Evolutionary conservation across 495 filamentous ascomycete genomes (phyloP).

Genomic region (Talaromyces proteolyticus): DNA sequence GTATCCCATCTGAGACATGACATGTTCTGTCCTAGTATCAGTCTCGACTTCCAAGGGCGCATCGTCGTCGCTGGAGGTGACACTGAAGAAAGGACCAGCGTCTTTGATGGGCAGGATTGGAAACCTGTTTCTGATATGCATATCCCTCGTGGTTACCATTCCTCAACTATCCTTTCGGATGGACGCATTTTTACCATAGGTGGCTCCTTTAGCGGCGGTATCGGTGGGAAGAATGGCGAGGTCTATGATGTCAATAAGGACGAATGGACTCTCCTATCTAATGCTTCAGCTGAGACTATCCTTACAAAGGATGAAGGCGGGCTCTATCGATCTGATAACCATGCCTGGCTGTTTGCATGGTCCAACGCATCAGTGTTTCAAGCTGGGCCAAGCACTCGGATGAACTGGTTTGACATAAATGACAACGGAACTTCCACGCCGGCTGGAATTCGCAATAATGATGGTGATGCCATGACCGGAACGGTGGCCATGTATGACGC

Average conservation of each 20-base stretch:
- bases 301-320: constrained; percentile 41
- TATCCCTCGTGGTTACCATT: constrained; percentile 52
- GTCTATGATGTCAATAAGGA: constrained; percentile 38
- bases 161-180: constrained; percentile 43
- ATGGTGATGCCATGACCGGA: constrained; percentile 48
- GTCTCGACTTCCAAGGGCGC: constrained; percentile 41
- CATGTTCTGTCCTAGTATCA: constrained; percentile 61
- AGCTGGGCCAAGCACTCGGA: constrained; percentile 46
- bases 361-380: constrained; percentile 50
- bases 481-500: constrained; percentile 54
- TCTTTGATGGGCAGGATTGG: constrained; percentile 36
- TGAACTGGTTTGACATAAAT: constrained; percentile 52
- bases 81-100: constrained; percentile 34
- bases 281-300: constrained; percentile 37
- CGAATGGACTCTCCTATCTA: constrained; percentile 30
- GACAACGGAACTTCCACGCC: constrained; percentile 27
- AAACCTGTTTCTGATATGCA: constrained; percentile 28
- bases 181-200: constrained; percentile 56
- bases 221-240: constrained; percentile 46
- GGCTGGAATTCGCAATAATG: constrained; percentile 28
- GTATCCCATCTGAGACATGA: constrained; percentile 45
- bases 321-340: constrained; percentile 46
- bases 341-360: constrained; percentile 59
- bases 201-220: constrained; percentile 47
- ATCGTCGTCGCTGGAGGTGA: constrained; percentile 49